Base-by-base conservation (phyloP, 345 rosid species). In the Eutrema heterophyllum region DNA sequence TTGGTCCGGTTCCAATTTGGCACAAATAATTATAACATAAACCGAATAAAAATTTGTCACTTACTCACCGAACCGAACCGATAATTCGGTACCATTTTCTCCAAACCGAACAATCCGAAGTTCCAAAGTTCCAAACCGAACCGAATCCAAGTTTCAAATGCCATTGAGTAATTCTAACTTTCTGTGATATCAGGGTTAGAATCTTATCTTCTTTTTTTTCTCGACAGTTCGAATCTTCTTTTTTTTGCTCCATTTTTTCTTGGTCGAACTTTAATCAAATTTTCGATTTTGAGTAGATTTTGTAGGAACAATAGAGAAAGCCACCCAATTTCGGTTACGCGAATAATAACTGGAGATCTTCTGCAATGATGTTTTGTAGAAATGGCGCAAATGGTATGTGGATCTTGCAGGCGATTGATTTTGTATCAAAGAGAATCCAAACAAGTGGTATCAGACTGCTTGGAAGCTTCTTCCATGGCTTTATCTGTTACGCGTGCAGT, bases 341-440 rank as follows among this genome's bases (percentile, higher is more conserved):
- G 69, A 70, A 36, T 27, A 5, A 50, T 54, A 60, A 61, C 26
- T 15, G 39, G 59, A 21, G 81, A 33, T 52, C 12, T 41, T 65
- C 55, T 53, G 65, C 33, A 57, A 24, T 13, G n/a, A 29, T 15
- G n/a, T 7, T 2, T 10, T 21, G 80, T 71, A 89, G 24, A 21
- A 21, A 21, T 21, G 24, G 24, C 24, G 24, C 93, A 88, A 57
- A 80, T 84, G 81, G 71, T 96, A 91, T 89, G 94, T 79, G 97
- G 98, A 70, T 91, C 90, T 60, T 93, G 96, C 72, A 91, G 86
- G 46, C 83, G 73, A 14, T 78, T 91, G 41, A 92, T 93, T 79
- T 74, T 88, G 41, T 89, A 91, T 83, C 85, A 83, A 43, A 79
- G 54, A 75, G 98, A 96, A 63, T 65, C 86, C 30, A 83, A 71